Conservation (phyloP, 1,284 basidiomycete species). For the Crepidotus sp. region DNA sequence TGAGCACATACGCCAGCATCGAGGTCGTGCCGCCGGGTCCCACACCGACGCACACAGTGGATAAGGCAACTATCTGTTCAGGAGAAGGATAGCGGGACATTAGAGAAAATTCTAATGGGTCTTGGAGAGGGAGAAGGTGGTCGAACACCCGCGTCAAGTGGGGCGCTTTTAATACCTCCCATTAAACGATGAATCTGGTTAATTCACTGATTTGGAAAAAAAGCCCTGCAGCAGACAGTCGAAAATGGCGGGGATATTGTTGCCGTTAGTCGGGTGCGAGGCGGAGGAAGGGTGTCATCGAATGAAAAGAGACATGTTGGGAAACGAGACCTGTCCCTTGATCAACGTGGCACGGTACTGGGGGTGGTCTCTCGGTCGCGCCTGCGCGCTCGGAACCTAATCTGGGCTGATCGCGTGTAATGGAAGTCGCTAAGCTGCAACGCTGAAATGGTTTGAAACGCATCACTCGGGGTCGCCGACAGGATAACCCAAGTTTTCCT, state of each 20-base stretch:
- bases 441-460: conserved; percentile 12
- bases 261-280: conserved; percentile 22
- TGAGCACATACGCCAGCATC: conserved; percentile 59
- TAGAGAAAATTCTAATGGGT: not conserved
- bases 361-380: conserved; percentile 16
- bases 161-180: conserved; percentile 7
- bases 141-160: not conserved
- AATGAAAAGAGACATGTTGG: conserved; percentile 17
- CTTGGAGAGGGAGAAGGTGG: conserved; percentile 1
- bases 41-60: conserved; percentile 18
- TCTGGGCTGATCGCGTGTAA: conserved; percentile 23
- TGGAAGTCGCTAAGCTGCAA: conserved; percentile 13
- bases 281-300: conserved; percentile 22
- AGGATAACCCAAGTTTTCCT: not conserved
- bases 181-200: conserved; percentile 10
- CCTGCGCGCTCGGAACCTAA: conserved; percentile 11
- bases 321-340: conserved; percentile 21
- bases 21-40: conserved; percentile 61
- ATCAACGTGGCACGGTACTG: conserved; percentile 19
- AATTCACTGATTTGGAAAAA: conserved; percentile 8
- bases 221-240: conserved; percentile 1
- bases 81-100: conserved; percentile 16
- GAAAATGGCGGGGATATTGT: conserved; percentile 19
- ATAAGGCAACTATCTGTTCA: conserved; percentile 12
- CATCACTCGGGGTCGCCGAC: conserved; percentile 1